Conservation (phyloP, 495 filamentous ascomycete genomes). For the Echria macrotheca region DNA sequence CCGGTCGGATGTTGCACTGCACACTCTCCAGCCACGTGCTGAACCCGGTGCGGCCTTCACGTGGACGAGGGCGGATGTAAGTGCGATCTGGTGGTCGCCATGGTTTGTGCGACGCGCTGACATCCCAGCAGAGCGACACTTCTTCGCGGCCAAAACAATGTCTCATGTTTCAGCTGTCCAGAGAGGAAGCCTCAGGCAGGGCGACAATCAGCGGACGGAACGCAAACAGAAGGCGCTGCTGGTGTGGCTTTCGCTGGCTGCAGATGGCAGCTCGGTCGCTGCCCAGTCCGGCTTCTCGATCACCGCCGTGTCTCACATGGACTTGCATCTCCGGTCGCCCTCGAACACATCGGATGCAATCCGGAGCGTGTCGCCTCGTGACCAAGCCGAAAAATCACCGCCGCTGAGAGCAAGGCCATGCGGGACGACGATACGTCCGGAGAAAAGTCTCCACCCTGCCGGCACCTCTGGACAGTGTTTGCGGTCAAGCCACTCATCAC, state of each 20-base stretch:
- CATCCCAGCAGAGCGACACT: too few relatives aligned
- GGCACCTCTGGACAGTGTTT: background rate
- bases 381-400: background rate
- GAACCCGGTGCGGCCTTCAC: background rate
- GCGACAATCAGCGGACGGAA: too few relatives aligned
- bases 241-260: too few relatives aligned
- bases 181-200: too few relatives aligned
- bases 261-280: background rate
- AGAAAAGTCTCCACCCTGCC: background rate
- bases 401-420: background rate
- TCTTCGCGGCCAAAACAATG: too few relatives aligned
- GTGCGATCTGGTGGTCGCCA: background rate
- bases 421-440: background rate
- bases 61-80: background rate
- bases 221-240: too few relatives aligned
- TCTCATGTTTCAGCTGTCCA: too few relatives aligned
- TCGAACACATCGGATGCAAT: background rate
- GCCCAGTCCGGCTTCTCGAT: slow-evolving; percentile 4
- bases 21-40: slow-evolving; percentile 1
- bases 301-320: slow-evolving; percentile 9
- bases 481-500: background rate
- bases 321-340: slow-evolving; percentile 1
- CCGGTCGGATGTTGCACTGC: slow-evolving; percentile 4
- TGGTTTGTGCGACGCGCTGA: too few relatives aligned
- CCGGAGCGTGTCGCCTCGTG: background rate